A percentile compares a stretch with the other conserved stretches of the same genome.
These are phyloP conservation scores for Clonostachys byssicola DNA, from an alignment of 2,329 filamentous ascomycete genomes.

Conservation along the genomic window DNA sequence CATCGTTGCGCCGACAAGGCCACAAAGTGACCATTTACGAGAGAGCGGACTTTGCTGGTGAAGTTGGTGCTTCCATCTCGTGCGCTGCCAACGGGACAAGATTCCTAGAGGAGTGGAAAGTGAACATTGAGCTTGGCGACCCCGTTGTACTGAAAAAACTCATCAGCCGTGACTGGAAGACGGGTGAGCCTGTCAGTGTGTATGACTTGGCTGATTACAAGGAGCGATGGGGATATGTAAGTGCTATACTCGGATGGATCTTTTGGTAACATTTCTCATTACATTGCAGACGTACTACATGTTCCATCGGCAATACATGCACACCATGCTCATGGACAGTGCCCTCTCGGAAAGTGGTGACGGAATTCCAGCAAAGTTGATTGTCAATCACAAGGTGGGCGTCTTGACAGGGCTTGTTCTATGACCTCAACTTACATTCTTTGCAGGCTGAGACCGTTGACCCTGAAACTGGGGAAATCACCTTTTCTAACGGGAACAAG, in stretches of 20 bases:
- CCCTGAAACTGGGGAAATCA: constrained; percentile 37
- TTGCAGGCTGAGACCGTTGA: constrained; percentile 38
- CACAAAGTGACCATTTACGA: constrained; percentile 59
- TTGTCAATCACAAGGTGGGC: constrained; percentile 41
- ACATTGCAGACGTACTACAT: constrained; percentile 42
- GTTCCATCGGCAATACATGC: constrained; percentile 62
- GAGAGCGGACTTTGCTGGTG: constrained; percentile 60
- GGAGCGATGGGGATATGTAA: constrained; percentile 55
- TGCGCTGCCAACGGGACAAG: constrained; percentile 68
- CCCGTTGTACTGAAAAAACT: constrained; percentile 62
- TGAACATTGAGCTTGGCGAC: constrained; percentile 60
- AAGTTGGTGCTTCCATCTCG: constrained; percentile 63
- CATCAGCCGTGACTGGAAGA: constrained; percentile 68
- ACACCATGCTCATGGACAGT: constrained; percentile 54
- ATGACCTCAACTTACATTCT: background rate
- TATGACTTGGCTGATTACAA: constrained; percentile 64
- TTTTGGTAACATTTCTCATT: too few species aligned
- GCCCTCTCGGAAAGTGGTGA: constrained; percentile 43
- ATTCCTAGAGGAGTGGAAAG: constrained; percentile 65
- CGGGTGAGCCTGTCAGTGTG: constrained; percentile 60
- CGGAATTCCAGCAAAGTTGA: constrained; percentile 43
- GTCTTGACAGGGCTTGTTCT: background rate
- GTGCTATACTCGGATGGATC: too few species aligned
- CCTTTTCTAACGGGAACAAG: constrained; percentile 42
- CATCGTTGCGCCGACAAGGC: constrained; percentile 39